Evolutionary conservation across 805 yeast species (phyloP).

Genomic region (Zygoascus bituminiphila): DNA sequence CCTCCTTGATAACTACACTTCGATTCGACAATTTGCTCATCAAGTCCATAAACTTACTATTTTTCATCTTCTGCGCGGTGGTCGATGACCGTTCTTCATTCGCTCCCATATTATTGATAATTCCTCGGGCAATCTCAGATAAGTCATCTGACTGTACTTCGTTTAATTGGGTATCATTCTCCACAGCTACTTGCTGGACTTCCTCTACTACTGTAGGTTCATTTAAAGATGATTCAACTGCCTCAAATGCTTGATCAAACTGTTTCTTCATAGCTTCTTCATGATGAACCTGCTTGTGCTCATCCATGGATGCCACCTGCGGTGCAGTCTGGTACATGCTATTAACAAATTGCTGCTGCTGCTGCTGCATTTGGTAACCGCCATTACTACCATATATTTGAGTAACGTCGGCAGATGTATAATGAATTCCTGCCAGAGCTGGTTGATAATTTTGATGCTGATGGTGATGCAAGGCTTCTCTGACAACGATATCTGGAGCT

Average conservation of each 20-base stretch:
- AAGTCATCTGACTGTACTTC: conserved; percentile 8
- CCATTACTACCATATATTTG: not conserved
- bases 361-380: not conserved
- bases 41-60: conserved; percentile 21
- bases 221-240: conserved; percentile 15
- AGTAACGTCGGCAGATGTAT: not conserved
- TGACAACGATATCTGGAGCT: not conserved
- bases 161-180: not conserved
- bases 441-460: not conserved
- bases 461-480: not conserved
- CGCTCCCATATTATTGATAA: conserved; percentile 11
- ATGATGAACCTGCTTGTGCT: conserved; percentile 20
- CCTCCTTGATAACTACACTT: conserved; percentile 18
- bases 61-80: conserved; percentile 17
- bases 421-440: not conserved
- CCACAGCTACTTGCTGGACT: not conserved
- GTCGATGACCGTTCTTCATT: not conserved
- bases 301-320: conserved; percentile 9
- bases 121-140: conserved; percentile 18
- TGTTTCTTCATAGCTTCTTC: conserved; percentile 11
- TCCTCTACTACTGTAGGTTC: conserved; percentile 2
- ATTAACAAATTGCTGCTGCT: not conserved
- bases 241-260: conserved; percentile 21
- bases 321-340: not conserved
- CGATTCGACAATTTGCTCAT: conserved; percentile 22